phyloP scores from a whole-genome alignment of 2,329 filamentous ascomycete species.

The Epichloe uncinata region DNA sequence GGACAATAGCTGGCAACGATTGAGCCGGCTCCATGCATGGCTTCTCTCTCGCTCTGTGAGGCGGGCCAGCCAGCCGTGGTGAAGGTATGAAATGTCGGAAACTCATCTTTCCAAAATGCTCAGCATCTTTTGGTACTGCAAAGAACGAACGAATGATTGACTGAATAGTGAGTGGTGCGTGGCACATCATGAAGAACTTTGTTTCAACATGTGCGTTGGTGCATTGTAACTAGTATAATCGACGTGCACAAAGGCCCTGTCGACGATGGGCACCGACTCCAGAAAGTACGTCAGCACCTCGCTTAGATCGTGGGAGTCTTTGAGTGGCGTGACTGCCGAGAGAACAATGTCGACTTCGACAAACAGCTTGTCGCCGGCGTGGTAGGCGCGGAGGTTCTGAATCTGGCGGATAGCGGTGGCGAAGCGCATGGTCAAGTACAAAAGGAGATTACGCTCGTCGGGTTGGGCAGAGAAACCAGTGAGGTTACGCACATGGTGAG shows the following conservation, averaged over 20 bases:
- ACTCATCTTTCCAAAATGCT: too few species aligned
- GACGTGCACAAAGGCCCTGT: constrained; percentile 56
- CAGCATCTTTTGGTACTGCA: too few species aligned
- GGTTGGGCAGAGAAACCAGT: constrained; percentile 67
- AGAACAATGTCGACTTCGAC: constrained; percentile 74
- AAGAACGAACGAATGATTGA: background rate
- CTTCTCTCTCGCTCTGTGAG: too few species aligned
- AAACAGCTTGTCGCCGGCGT: constrained; percentile 73
- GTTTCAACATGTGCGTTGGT: constrained; percentile 42
- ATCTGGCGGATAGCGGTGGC: constrained; percentile 78
- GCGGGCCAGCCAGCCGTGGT: too few species aligned
- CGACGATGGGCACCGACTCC: constrained; percentile 69
- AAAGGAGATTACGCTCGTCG: constrained; percentile 69
- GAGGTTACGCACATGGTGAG: constrained; percentile 67
- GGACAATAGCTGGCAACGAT: too few species aligned
- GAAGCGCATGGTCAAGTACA: constrained; percentile 91
- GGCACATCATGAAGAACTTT: constrained; percentile 9
- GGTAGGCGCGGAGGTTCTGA: constrained; percentile 73
- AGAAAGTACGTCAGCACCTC: constrained; percentile 74
- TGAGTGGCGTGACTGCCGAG: constrained; percentile 59
- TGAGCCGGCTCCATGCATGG: too few species aligned
- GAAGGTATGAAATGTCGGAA: too few species aligned
- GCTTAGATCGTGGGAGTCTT: constrained; percentile 67
- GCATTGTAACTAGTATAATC: constrained; percentile 51
- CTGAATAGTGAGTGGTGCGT: background rate